These are phyloP conservation scores for Endoconidiophora polonica DNA, from an alignment of 2,329 filamentous ascomycete genomes.

Conservation along the genomic window DNA sequence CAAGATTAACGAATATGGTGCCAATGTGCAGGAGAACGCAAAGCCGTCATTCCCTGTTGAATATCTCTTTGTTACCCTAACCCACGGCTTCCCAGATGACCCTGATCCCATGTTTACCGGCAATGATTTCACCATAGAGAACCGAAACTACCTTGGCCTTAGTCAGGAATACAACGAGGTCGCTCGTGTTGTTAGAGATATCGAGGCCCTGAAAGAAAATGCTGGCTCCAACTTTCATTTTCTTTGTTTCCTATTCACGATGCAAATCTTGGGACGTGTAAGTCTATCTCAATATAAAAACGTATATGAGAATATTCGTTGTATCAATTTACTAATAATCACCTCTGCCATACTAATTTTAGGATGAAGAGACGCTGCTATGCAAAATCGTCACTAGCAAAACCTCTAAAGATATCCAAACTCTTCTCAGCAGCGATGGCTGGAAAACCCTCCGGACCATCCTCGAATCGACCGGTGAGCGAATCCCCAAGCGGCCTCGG, in stretches of 20 bases:
- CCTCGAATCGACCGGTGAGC: constrained; percentile 93
- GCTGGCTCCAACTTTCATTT: constrained; percentile 87
- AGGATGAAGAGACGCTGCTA: constrained; percentile 82
- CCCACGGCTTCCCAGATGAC: constrained; percentile 80
- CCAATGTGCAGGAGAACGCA: constrained; percentile 90
- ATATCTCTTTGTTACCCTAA: constrained; percentile 88
- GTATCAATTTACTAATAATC: not conserved
- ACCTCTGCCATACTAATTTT: not conserved
- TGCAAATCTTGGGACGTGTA: constrained; percentile 77
- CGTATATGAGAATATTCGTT: not conserved
- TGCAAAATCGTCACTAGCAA: constrained; percentile 71
- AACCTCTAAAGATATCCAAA: constrained; percentile 63
- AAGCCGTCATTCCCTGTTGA: constrained; percentile 94
- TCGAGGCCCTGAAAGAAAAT: constrained; percentile 43
- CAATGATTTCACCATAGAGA: constrained; percentile 73
- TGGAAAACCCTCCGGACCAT: constrained; percentile 92
- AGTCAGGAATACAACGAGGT: constrained; percentile 60
- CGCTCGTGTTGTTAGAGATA: constrained; percentile 23
- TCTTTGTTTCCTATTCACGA: constrained; percentile 66
- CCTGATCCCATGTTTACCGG: constrained; percentile 62
- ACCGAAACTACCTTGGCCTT: constrained; percentile 73
- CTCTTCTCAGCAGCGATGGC: constrained; percentile 71
- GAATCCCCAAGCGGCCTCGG: constrained; percentile 57
- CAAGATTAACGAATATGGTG: constrained; percentile 88
- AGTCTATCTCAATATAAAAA: not conserved